A percentile compares a stretch with the other conserved stretches of the same genome.
Conservation (phyloP, 345 rosid genomes). For the Brassica incana region DNA sequence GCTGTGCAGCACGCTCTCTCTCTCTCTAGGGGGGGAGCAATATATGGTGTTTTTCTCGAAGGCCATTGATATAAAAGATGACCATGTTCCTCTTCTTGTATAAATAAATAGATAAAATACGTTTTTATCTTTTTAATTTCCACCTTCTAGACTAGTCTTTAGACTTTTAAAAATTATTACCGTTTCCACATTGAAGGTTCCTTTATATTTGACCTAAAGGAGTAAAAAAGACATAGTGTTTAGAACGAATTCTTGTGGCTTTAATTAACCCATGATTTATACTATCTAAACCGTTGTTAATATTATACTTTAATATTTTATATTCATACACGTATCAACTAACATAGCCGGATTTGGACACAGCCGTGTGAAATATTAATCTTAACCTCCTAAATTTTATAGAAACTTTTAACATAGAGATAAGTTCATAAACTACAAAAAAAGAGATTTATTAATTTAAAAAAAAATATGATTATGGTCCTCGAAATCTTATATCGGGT, state of each 20-base stretch:
- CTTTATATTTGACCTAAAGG: constrained; percentile 32
- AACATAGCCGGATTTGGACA: no score
- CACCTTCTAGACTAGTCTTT: constrained; percentile 25
- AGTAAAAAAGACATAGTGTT: constrained; percentile 25
- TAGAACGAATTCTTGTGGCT: constrained; percentile 7
- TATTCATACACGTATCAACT: no score
- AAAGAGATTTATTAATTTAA: no score
- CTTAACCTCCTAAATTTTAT: no score
- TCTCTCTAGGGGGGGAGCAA: constrained; percentile 32
- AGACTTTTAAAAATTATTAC: background rate
- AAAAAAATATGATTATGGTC: no score
- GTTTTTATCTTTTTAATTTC: background rate
- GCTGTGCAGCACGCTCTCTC: constrained; percentile 36
- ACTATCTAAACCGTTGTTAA: no score
- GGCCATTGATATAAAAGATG: constrained; percentile 48
- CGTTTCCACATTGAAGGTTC: constrained; percentile 15
- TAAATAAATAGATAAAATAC: constrained; percentile 24
- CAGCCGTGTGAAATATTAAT: no score
- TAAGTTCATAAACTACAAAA: no score
- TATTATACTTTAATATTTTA: no score
- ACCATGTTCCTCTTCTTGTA: constrained; percentile 42
- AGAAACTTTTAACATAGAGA: no score
- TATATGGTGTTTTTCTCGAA: constrained; percentile 39
- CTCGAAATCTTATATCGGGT: no score
- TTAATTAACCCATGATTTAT: background rate